Conservation (phyloP, 2,329 filamentous ascomycete genomes). For the Chrysoporthe cubensis region DNA sequence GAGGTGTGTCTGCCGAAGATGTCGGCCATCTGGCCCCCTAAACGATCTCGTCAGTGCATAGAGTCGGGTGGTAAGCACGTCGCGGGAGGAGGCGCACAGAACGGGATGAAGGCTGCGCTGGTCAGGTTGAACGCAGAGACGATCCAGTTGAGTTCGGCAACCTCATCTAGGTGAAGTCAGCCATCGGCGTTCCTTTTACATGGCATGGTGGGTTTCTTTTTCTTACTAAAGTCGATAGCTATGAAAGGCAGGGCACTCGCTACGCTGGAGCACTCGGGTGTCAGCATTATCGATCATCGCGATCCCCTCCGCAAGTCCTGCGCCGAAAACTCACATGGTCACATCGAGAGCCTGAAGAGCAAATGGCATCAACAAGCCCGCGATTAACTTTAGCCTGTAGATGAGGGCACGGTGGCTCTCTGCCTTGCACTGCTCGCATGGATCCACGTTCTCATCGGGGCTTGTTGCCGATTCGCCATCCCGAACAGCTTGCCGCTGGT, state of each 20-base stretch:
- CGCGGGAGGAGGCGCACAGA: constrained; percentile 43
- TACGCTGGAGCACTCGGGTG: constrained; percentile 34
- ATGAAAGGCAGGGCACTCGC: constrained; percentile 66
- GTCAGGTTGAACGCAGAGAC: constrained; percentile 72
- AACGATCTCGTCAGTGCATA: background rate
- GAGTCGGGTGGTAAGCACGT: background rate
- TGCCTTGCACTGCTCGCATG: constrained; percentile 20
- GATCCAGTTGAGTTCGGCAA: constrained; percentile 69
- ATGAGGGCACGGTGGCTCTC: constrained; percentile 19
- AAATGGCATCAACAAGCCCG: constrained; percentile 62
- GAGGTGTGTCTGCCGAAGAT: constrained; percentile 65
- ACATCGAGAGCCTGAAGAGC: constrained; percentile 53
- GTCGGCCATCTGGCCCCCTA: constrained; percentile 61
- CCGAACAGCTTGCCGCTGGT: constrained; percentile 17
- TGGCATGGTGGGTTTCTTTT: background rate
- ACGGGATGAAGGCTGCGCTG: constrained; percentile 68
- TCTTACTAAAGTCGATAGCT: constrained; percentile 63
- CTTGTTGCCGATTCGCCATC: background rate
- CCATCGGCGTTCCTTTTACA: background rate
- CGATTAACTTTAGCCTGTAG: constrained; percentile 22
- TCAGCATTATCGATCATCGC: background rate
- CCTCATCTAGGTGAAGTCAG: constrained; percentile 43
- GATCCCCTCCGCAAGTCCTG: background rate
- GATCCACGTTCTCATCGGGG: background rate
- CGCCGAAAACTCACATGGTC: constrained; percentile 42